phyloP scores from a whole-genome alignment of 352 stramenopile genomes.

The Globisporangium irregulare region DNA sequence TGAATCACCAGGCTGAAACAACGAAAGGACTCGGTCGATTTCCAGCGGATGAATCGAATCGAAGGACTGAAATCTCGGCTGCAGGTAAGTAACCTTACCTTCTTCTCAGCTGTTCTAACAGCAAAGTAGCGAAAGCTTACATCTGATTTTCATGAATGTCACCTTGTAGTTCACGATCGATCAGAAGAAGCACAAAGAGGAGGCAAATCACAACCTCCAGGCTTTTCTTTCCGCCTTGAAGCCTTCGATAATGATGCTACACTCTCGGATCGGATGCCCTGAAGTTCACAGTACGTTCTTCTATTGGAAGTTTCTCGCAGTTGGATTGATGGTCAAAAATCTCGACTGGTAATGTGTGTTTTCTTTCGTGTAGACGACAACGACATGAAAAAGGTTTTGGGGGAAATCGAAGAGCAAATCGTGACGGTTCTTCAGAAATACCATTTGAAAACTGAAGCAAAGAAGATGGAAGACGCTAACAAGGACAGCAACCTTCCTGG shows the following conservation, averaged over 20 bases:
- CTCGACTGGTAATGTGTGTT: neutral
- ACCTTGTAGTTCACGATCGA: constrained; percentile 42
- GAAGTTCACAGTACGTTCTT: constrained; percentile 58
- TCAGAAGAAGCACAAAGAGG: constrained; percentile 75
- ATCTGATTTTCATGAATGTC: neutral
- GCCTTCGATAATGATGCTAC: constrained; percentile 53
- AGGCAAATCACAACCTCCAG: constrained; percentile 67
- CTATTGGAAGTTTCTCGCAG: neutral
- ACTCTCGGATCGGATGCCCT: constrained; percentile 68
- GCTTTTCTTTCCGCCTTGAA: constrained; percentile 62
- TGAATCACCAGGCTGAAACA: constrained; percentile 58
- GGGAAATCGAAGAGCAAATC: constrained; percentile 76
- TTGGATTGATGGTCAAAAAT: neutral
- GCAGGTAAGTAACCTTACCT: constrained; percentile 21
- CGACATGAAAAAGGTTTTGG: constrained; percentile 71
- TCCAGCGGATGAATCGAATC: constrained; percentile 75
- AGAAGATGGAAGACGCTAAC: constrained; percentile 27
- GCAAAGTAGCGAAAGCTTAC: neutral
- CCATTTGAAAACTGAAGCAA: constrained; percentile 53
- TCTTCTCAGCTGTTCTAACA: neutral
- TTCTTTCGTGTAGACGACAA: constrained; percentile 36
- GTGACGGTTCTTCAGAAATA: constrained; percentile 64
- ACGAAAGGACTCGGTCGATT: constrained; percentile 75
- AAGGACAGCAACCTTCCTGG: constrained; percentile 1
- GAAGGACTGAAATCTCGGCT: constrained; percentile 62